Conservation (phyloP, 768 basidiomycete genomes). For the Arthromyces matolae region DNA sequence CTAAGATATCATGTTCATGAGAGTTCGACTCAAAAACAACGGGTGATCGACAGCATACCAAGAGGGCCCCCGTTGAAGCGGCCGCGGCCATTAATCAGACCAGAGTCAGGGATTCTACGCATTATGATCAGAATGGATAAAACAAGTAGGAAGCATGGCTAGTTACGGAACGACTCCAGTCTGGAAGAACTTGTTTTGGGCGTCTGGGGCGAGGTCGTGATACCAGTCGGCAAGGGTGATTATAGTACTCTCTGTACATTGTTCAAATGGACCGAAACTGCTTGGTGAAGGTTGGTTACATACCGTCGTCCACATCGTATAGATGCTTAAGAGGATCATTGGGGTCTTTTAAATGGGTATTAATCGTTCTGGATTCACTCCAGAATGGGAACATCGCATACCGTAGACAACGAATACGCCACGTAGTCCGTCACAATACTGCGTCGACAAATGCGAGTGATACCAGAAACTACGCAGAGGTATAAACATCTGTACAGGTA, state of each 20-base stretch:
- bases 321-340: slow-evolving; percentile 32
- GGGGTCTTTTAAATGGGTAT: slow-evolving; percentile 22
- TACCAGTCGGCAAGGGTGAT: slow-evolving; percentile 35
- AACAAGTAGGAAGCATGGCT: not conserved
- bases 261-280: not conserved
- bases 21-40: slow-evolving; percentile 20
- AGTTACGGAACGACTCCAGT: slow-evolving; percentile 28
- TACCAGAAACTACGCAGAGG: slow-evolving; percentile 22
- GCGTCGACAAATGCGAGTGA: slow-evolving; percentile 43
- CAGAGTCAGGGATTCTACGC: slow-evolving; percentile 33
- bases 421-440: slow-evolving; percentile 48
- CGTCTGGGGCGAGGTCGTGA: slow-evolving; percentile 35
- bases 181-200: slow-evolving; percentile 28
- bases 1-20: slow-evolving; percentile 9
- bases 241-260: slow-evolving; percentile 26
- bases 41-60: slow-evolving; percentile 19
- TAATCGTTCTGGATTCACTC: not conserved
- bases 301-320: slow-evolving; percentile 41
- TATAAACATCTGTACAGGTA: not conserved
- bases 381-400: slow-evolving; percentile 3
- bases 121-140: not conserved
- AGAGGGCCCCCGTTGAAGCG: slow-evolving; percentile 38
- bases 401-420: slow-evolving; percentile 28
- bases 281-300: slow-evolving; percentile 4
- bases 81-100: slow-evolving; percentile 44